Conservation (phyloP, 768 basidiomycete species). For the Mycena floridula region DNA sequence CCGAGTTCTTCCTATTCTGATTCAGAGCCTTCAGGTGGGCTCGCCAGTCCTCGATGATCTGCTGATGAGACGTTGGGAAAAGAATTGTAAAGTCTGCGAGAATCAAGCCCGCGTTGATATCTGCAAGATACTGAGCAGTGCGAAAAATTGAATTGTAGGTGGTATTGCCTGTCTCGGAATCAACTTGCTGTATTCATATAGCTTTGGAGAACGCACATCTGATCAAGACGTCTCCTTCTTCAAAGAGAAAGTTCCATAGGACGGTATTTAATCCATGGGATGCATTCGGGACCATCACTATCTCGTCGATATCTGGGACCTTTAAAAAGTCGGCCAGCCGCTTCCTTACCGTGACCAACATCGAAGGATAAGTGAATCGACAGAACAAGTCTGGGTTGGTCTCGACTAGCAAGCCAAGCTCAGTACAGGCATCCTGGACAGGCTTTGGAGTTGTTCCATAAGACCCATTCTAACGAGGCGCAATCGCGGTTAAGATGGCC, state of each 20-base stretch:
- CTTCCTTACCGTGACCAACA: slow-evolving; percentile 33
- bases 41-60: slow-evolving; percentile 48
- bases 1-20: not conserved
- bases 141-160: slow-evolving; percentile 48
- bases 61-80: slow-evolving; percentile 45
- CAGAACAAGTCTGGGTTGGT: slow-evolving; percentile 53
- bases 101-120: slow-evolving; percentile 39
- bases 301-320: slow-evolving; percentile 39
- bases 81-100: slow-evolving; percentile 37
- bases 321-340: slow-evolving; percentile 48
- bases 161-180: slow-evolving; percentile 50
- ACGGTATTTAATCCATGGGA: slow-evolving; percentile 64
- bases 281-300: slow-evolving; percentile 57
- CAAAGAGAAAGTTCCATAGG: slow-evolving; percentile 62
- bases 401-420: slow-evolving; percentile 38
- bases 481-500: slow-evolving; percentile 63
- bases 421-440: slow-evolving; percentile 38
- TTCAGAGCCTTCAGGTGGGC: slow-evolving; percentile 18
- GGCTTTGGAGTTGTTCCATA: slow-evolving; percentile 52
- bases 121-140: slow-evolving; percentile 43
- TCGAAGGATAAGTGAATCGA: slow-evolving; percentile 25
- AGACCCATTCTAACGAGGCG: slow-evolving; percentile 33
- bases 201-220: slow-evolving; percentile 47
- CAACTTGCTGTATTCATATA: too few species aligned
- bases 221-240: slow-evolving; percentile 60